Evolutionary conservation across 257 asterid genomes (phyloP), one percentile per base, ranked within the genome.

Genomic region (Solanum chiquidenum): DNA sequence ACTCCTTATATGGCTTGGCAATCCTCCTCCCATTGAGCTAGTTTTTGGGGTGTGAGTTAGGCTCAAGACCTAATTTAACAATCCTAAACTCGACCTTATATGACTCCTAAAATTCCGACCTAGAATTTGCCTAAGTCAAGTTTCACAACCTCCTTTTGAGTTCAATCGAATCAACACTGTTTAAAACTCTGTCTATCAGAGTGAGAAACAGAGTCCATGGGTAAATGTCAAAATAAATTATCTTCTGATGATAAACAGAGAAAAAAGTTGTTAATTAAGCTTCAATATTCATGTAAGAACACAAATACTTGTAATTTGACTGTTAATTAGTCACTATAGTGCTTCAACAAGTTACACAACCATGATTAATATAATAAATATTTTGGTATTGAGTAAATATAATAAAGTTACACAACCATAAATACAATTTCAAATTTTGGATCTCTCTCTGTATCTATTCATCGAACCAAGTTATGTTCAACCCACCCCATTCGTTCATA

Each of bases 391-490:
- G n/a, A 20, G 25, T 20, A 20, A 55, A 55, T 62, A 20, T 9
- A 62, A 62, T 10, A 62, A 62, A 10, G 71, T 62, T 62, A 62
- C 7, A 62, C 71, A n/a, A 62, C 7, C 31, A 62, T n/a, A 16
- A 62, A 23, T 62, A 62, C 71, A 68, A 6, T 68, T 69, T 69
- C 12, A 71, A 71, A 31, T 33, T 71, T 0, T 33, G 13, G 1
- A 71, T 31, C 13, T 2, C 0, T 6, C 12, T 71, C 13, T 71
- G 2, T 1, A 14, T 31, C 83, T 74, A 37, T 23, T 10, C 88
- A 74, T 88, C 87, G 0, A 86, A 86, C 87, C 90, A 88, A 20
- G 90, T 86, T 20, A 88, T 80, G 1, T 79, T 84, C 20, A 88
- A 23, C 18, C 83, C 84, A 14, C 90, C 87, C 52, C 68, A 62